phyloP scores from a whole-genome alignment of 345 rosid genomes.

The Abelmoschus esculentus region DNA sequence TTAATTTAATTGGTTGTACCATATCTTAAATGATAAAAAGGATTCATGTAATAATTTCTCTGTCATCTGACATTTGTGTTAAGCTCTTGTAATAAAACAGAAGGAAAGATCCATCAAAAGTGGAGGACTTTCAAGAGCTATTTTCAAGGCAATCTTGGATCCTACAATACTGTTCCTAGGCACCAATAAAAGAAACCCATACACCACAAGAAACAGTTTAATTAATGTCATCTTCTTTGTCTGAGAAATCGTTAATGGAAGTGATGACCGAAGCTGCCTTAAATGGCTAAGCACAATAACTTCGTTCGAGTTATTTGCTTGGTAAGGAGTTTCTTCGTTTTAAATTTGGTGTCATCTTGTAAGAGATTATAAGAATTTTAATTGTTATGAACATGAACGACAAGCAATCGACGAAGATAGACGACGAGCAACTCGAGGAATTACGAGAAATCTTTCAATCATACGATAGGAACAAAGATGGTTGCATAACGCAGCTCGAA shows the following conservation, averaged over 20 bases:
- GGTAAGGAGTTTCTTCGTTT: not conserved
- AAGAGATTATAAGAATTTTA: not conserved
- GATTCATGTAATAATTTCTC: no score
- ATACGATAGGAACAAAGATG: slow-evolving; percentile 81
- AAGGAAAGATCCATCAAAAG: not conserved
- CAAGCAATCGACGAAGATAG: slow-evolving; percentile 45
- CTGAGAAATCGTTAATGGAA: not conserved
- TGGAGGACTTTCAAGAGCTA: slow-evolving; percentile 12
- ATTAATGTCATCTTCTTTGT: not conserved
- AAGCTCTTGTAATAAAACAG: not conserved
- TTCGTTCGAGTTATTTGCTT: not conserved
- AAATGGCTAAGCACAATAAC: not conserved
- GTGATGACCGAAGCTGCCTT: not conserved
- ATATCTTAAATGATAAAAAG: no score
- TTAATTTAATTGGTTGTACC: no score
- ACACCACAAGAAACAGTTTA: not conserved
- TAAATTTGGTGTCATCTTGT: not conserved
- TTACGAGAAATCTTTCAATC: slow-evolving; percentile 79
- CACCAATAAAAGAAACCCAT: not conserved
- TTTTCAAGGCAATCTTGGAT: slow-evolving; percentile 20
- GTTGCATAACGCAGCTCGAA: slow-evolving; percentile 82
- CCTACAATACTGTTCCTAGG: not conserved
- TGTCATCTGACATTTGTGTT: not conserved
- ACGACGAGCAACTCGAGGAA: slow-evolving; percentile 75
- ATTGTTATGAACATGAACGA: slow-evolving; percentile 33